Evolutionary conservation across 73 alveolate genomes (phyloP).

Genomic region (Durusdinium trenchii): DNA sequence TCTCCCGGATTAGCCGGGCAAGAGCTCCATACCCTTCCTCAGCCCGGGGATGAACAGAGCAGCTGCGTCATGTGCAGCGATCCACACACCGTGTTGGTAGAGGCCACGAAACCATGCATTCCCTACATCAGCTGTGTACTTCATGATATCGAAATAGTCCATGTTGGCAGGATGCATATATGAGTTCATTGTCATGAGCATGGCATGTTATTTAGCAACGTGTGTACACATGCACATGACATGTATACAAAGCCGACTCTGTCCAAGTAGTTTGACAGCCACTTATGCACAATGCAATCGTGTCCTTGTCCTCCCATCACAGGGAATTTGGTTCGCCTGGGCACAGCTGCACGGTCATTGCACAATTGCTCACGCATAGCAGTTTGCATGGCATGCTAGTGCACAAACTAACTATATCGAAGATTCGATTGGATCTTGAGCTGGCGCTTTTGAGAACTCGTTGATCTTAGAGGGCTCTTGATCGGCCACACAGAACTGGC

Average conservation of each 20-base stretch:
- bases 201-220: background rate
- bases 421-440: background rate
- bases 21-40: constrained; percentile 15
- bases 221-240: background rate
- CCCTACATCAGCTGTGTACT: background rate
- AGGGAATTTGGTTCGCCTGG: background rate
- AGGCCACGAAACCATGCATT: background rate
- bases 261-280: background rate
- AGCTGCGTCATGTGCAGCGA: background rate
- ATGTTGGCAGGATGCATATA: background rate
- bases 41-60: background rate
- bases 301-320: background rate
- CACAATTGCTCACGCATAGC: background rate
- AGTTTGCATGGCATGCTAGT: too few relatives aligned
- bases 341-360: background rate
- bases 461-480: background rate
- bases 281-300: constrained; percentile 25
- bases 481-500: background rate
- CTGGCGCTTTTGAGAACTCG: background rate
- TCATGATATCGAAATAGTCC: background rate
- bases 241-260: background rate
- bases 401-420: too few relatives aligned
- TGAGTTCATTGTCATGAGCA: background rate
- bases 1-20: background rate
- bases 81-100: background rate